Evolutionary conservation across 306 rosid genomes (phyloP).

Genomic region (Psophocarpus tetragonolobus): DNA sequence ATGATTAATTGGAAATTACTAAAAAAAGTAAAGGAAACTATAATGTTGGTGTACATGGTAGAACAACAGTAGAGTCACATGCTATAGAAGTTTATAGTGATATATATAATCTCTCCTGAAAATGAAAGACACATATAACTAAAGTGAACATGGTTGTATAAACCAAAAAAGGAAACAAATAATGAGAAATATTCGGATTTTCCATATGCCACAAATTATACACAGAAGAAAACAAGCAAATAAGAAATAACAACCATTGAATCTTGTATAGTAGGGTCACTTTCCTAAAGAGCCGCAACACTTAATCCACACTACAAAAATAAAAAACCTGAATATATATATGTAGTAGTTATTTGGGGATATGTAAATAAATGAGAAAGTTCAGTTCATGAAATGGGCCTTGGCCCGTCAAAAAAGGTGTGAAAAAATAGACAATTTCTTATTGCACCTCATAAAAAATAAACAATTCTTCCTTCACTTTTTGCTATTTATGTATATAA

Average conservation of each 20-base stretch:
- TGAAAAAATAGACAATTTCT: too few species aligned
- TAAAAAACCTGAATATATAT: not conserved
- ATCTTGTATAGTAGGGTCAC: not conserved
- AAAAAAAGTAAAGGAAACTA: not conserved
- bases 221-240: not conserved
- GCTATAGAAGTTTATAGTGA: not conserved
- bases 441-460: too few species aligned
- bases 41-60: not conserved
- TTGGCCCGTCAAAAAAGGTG: not conserved
- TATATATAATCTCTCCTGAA: not conserved
- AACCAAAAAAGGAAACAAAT: not conserved
- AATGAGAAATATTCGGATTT: not conserved
- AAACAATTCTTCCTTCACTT: too few species aligned
- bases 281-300: not conserved
- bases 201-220: not conserved
- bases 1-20: not conserved
- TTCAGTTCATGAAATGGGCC: not conserved
- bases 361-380: not conserved
- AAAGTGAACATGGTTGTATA: not conserved
- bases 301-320: constrained; percentile 24
- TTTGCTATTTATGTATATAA: too few species aligned
- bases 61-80: not conserved
- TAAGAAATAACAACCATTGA: constrained; percentile 5
- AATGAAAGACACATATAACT: not conserved
- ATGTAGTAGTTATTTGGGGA: not conserved